phyloP scores from a whole-genome alignment of 2,329 filamentous ascomycete genomes.

The Gremmenia infestans region DNA sequence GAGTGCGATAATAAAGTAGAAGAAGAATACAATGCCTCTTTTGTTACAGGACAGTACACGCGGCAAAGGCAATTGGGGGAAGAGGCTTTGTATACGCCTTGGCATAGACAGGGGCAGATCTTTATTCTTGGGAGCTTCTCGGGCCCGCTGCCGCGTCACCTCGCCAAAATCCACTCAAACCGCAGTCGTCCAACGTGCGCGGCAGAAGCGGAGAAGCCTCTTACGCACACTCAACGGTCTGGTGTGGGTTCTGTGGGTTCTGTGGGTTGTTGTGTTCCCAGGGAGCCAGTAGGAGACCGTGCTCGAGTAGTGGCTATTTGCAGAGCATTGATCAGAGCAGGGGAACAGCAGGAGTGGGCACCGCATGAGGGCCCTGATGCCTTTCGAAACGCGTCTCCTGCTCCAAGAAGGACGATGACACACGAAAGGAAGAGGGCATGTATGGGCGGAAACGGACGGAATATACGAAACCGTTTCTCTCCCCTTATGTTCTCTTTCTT shows the following conservation, averaged over 20 bases:
- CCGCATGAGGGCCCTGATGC: neutral
- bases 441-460: neutral
- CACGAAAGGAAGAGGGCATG: neutral
- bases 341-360: neutral
- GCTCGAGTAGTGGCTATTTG: neutral
- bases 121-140: neutral
- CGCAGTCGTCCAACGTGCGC: neutral
- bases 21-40: neutral
- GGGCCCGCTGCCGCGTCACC: neutral
- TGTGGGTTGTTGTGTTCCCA: too few species aligned
- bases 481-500: too few species aligned
- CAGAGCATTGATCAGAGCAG: neutral
- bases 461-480: too few species aligned
- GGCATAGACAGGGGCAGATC: neutral
- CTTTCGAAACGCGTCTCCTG: conserved; percentile 9
- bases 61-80: neutral
- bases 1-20: neutral
- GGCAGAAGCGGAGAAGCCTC: neutral
- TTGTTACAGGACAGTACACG: neutral
- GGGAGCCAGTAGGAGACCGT: neutral
- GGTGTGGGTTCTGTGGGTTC: neutral
- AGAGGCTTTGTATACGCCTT: conserved; percentile 4
- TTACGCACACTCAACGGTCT: neutral
- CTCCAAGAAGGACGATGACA: neutral
- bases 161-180: neutral